Evolutionary conservation across 2,329 filamentous ascomycete genomes (phyloP).

Genomic region (Teratosphaeria zuluensis): DNA sequence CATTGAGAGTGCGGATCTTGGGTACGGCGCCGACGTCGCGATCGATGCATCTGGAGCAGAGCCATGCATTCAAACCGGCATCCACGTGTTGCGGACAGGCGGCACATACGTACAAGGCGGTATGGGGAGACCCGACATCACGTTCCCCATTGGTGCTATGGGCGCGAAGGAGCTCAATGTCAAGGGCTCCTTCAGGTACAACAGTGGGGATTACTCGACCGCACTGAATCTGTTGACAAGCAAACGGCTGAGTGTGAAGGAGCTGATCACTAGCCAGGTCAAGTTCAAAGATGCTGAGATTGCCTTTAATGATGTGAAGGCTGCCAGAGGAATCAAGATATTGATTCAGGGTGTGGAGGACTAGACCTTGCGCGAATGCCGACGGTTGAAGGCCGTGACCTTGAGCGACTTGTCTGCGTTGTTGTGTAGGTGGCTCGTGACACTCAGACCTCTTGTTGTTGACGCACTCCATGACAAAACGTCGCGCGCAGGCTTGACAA

Average conservation of each 20-base stretch:
- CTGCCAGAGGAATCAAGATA: slow-evolving; percentile 65
- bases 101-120: slow-evolving; percentile 64
- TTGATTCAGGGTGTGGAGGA: slow-evolving; percentile 35
- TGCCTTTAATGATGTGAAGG: slow-evolving; percentile 79
- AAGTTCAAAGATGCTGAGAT: slow-evolving; percentile 72
- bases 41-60: slow-evolving; percentile 42
- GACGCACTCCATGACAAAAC: background rate
- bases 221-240: slow-evolving; percentile 66
- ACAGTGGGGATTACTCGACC: slow-evolving; percentile 75
- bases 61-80: slow-evolving; percentile 39
- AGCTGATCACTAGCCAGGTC: slow-evolving; percentile 67
- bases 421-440: too few species aligned
- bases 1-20: slow-evolving; percentile 53
- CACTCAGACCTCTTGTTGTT: background rate
- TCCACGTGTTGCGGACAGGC: slow-evolving; percentile 39
- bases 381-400: too few species aligned
- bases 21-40: slow-evolving; percentile 37
- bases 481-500: background rate
- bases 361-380: background rate
- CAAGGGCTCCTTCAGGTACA: slow-evolving; percentile 84
- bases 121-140: slow-evolving; percentile 82
- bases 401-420: too few species aligned
- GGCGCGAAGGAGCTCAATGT: slow-evolving; percentile 83
- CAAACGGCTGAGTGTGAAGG: slow-evolving; percentile 65
- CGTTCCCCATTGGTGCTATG: slow-evolving; percentile 82